Evolutionary conservation across 352 stramenopile species (phyloP).

Genomic region (Phytophthora ramorum): DNA sequence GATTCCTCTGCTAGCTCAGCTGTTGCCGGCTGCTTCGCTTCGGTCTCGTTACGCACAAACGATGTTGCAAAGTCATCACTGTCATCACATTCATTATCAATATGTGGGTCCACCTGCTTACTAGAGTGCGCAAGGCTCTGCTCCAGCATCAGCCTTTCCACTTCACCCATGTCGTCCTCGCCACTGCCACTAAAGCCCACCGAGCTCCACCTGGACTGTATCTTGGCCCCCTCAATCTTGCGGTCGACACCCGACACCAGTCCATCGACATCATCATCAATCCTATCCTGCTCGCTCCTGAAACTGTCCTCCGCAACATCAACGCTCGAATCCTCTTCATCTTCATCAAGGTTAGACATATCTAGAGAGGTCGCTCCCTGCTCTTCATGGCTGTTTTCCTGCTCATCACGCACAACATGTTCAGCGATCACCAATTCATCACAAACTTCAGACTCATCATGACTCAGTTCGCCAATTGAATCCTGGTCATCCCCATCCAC

Average conservation of each 20-base stretch:
- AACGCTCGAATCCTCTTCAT: slow-evolving; percentile 31
- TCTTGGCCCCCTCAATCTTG: slow-evolving; percentile 26
- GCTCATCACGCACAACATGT: slow-evolving; percentile 44
- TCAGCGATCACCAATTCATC: slow-evolving; percentile 36
- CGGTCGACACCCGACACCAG: slow-evolving; percentile 19
- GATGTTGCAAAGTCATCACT: slow-evolving; percentile 39
- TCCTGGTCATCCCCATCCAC: slow-evolving; percentile 30
- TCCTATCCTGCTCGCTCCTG: slow-evolving; percentile 27
- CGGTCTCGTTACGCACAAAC: slow-evolving; percentile 20
- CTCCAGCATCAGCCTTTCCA: slow-evolving; percentile 38
- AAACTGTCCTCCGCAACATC: slow-evolving; percentile 25
- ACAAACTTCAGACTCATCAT: slow-evolving; percentile 37
- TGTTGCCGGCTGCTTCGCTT: slow-evolving; percentile 12
- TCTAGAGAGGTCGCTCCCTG: slow-evolving; percentile 21
- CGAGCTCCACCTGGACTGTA: slow-evolving; percentile 24
- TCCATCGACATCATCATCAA: slow-evolving; percentile 28
- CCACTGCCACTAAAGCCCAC: slow-evolving; percentile 14
- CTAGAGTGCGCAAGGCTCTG: slow-evolving; percentile 26
- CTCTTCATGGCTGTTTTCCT: slow-evolving; percentile 42
- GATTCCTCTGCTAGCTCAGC: slow-evolving; percentile 23
- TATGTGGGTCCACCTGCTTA: slow-evolving; percentile 30
- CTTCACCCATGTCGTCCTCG: slow-evolving; percentile 35
- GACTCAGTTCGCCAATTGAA: slow-evolving; percentile 36
- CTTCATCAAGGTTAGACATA: slow-evolving; percentile 30
- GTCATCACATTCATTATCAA: slow-evolving; percentile 48